Evolutionary conservation across 1,139 yeast genomes (phyloP), one percentile per base, ranked within the genome.

Genomic region (Ogataea hybrid): DNA sequence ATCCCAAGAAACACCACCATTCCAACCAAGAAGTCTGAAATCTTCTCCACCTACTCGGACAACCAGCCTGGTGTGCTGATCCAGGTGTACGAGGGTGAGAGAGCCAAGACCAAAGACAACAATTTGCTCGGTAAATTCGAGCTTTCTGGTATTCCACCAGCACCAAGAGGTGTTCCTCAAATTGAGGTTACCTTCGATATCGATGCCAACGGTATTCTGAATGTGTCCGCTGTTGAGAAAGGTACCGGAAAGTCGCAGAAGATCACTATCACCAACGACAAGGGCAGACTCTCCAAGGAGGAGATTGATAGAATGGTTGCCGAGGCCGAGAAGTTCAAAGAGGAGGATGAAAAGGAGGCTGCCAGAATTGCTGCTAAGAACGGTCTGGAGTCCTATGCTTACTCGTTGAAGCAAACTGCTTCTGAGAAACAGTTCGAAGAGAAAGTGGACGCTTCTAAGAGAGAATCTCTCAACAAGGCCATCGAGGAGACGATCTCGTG

Each of bases 221-320:
- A 87, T 70, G 97, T 89, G 50, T 79, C 88, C 56, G 97, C 97
- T 50, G 72, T 84, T 51, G 97, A 89, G 69, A 89, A 89, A 78
- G 97, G 96, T 67, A 90, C 97, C 52, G 96, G 96, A 72, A 88
- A 88, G 74, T 77, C 90, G 52, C 89, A 90, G 72, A 83, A 94
- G 58, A 87, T 92, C 65, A 87, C 96, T 56, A 92, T 92, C 69
- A 88, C 94, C 64, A 92, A 90, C 68, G 97, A 92, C 69, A 90
- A 90, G 79, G 97, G 97, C 65, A 86, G 97, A 77, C 79, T 92
- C 64, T 77, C 95, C n/a, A 74, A 75, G 68, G 82, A 77, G 50
- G 81, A 77, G 47, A 77, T 77, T 45, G 82, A 77, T 57, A 72
- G 79, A 68, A 77, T 77, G 82, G 81, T 77, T 54, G 73, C 75